Evolutionary conservation across 2,329 filamentous ascomycete genomes (phyloP), one percentile per base, ranked within the genome.

Genomic region (Boeremia lycopersici): DNA sequence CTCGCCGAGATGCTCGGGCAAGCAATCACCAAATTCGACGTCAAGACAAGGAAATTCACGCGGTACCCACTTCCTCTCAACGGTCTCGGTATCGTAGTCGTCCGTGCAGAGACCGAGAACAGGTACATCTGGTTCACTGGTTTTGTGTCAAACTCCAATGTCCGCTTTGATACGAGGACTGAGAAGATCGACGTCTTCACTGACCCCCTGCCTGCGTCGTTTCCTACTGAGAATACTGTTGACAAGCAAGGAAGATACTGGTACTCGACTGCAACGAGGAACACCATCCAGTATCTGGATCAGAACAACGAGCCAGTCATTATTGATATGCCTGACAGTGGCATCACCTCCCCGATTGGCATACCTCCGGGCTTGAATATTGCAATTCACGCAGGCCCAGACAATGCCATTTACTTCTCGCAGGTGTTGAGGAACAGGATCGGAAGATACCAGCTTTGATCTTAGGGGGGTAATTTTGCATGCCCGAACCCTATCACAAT

Each of bases 51-150:
- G 28, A 34, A 45, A 15, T 59, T 59, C 31, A 55, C 56, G 9
- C 51, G 56, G 19, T 59, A 55, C 19, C 47, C 56, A 15, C 51
- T 59, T 10, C 52, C 51, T 15, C 30, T 55, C 1, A 29, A n/a
- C n/a, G 56, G 56, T 5, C 29, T 59, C 7, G 56, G 51, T 1
- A 48, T 48, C 13, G 51, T 48, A 4, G 56, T 55, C 2, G 47
- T 59, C 4, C 51, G 56, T 4, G 48, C 52, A 25, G 56, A 55
- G 15, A 59, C 56, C 9, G 39, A 59, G 15, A 52, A 52, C 15
- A 38, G 51, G 12, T 59, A 56, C 15, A 55, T 59, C 15, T 59
- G 56, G 56, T 52, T 59, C 35, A 55, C 56, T 6, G 56, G 56
- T n/a, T 59, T 59, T 23, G 12, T 55, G 10, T 59, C 51, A 1